These are phyloP conservation scores for Diaporthe longicolla DNA, from an alignment of 2,329 filamentous ascomycete genomes.

Conservation along the genomic window DNA sequence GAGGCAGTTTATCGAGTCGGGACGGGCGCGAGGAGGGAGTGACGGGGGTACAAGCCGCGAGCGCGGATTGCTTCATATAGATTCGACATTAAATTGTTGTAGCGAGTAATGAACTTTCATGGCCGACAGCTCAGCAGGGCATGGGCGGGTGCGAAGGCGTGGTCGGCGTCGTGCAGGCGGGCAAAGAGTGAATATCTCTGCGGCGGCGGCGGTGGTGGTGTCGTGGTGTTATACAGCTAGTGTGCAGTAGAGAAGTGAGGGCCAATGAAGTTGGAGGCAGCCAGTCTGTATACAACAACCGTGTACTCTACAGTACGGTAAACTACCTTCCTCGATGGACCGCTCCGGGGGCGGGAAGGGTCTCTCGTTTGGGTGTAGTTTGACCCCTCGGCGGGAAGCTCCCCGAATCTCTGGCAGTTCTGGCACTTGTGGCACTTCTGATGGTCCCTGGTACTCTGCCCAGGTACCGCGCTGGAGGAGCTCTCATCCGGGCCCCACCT, in stretches of 20 bases:
- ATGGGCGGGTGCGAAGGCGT: not conserved
- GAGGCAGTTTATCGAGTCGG: constrained; percentile 40
- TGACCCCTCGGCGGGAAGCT: constrained; percentile 33
- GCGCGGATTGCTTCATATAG: constrained; percentile 56
- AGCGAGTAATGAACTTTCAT: constrained; percentile 47
- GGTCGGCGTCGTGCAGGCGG: constrained; percentile 14
- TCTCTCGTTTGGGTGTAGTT: constrained; percentile 35
- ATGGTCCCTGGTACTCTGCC: not conserved
- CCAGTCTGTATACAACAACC: constrained; percentile 16
- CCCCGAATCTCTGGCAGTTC: constrained; percentile 26
- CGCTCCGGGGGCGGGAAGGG: constrained; percentile 31
- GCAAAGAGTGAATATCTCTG: not conserved
- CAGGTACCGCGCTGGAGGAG: constrained; percentile 12
- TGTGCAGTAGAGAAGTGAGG: not conserved
- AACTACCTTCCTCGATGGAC: constrained; percentile 17
- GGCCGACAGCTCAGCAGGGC: constrained; percentile 43
- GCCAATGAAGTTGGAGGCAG: constrained; percentile 37
- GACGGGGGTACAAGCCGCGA: constrained; percentile 47
- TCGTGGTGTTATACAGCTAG: constrained; percentile 24
- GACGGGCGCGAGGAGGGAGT: constrained; percentile 47
- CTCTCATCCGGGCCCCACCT: not conserved
- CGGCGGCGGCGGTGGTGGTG: not conserved
- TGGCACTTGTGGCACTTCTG: not conserved
- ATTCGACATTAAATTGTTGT: constrained; percentile 49
- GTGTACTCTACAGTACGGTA: constrained; percentile 21